Evolutionary conservation across 148 eudicot species (phyloP), one percentile per base, ranked within the genome.

Genomic region (Simmondsia chinensis): DNA sequence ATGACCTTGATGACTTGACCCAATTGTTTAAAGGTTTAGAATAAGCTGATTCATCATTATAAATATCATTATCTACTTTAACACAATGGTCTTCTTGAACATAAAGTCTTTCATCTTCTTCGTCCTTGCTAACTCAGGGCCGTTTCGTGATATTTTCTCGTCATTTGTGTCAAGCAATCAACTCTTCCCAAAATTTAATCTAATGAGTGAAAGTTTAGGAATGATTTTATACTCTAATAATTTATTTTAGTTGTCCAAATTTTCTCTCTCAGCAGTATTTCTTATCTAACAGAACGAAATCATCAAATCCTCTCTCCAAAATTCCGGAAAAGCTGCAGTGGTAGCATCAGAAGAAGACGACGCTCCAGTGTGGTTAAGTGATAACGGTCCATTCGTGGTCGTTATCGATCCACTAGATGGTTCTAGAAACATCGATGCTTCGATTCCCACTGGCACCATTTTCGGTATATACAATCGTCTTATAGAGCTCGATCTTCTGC

Each of bases 331-430:
- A 71, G 99, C 79, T 62, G 94, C 96, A 25, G 94, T 91, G 25
- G 74, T 86, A 74, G 99, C 99, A 28, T 82, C 94, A 28, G 99
- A 91, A 77, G 99, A 91, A 73, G 94, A 91, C 49, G 99, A 91
- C 34, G 70, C 68, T 26, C 99, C 99, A 9, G 60, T 82, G 50
- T 86, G 87, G 84, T 53, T 91, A 27, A 46, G 48, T 11, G 94
- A 91, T 56, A 58, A 67, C 54, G 99, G 79, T 60, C 99, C 99
- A 43, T 91, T 65, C 48, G 99, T 91, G 60, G 94, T 91, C 29
- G 99, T 86, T 24, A 65, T 80, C 29, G 99, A 91, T 69, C 99
- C 96, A 43, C 79, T 91, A 18, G 99, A 91, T 62, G 99, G 99
- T 31, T 91, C 96, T 4, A 70, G 96, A 4, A 91, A 91, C 54